Evolutionary conservation across 192 early-diverging fungal species (phyloP).

Genomic region (Phycomyces blakesleeanus): DNA sequence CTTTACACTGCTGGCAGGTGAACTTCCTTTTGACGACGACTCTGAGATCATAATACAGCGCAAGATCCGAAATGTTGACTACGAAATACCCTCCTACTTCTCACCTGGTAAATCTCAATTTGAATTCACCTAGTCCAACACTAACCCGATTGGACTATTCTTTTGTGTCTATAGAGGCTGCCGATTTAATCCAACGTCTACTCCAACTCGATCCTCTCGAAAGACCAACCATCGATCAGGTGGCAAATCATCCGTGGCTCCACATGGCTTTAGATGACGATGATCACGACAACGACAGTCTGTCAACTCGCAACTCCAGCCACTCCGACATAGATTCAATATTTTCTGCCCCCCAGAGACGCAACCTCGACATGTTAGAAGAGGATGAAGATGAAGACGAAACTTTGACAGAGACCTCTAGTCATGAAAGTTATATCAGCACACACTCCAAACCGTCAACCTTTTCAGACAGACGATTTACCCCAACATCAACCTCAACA

Average conservation of each 20-base stretch:
- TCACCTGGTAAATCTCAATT: conserved; percentile 40
- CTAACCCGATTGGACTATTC: background rate
- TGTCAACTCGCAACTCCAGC: conserved; percentile 14
- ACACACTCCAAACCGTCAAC: conserved; percentile 5
- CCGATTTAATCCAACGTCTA: conserved; percentile 61
- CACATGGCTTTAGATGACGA: conserved; percentile 25
- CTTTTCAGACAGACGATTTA: too few relatives aligned
- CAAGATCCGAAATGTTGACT: conserved; percentile 72
- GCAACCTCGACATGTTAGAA: conserved; percentile 7
- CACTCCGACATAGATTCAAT: conserved; percentile 20
- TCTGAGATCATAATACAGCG: conserved; percentile 62
- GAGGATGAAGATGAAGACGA: conserved; percentile 30
- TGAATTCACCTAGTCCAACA: background rate
- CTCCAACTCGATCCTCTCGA: conserved; percentile 64
- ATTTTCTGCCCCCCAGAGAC: conserved; percentile 6
- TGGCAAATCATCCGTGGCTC: conserved; percentile 67
- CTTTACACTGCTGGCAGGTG: conserved; percentile 80
- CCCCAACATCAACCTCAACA: too few relatives aligned
- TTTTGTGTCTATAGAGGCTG: conserved; percentile 38
- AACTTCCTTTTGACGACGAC: conserved; percentile 82
- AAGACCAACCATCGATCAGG: conserved; percentile 59
- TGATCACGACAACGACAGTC: conserved; percentile 21
- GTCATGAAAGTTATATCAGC: background rate
- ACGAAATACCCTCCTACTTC: conserved; percentile 63
- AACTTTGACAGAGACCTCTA: background rate